phyloP scores from a whole-genome alignment of 2,329 filamentous ascomycete genomes.

The Alternaria metachromatica region DNA sequence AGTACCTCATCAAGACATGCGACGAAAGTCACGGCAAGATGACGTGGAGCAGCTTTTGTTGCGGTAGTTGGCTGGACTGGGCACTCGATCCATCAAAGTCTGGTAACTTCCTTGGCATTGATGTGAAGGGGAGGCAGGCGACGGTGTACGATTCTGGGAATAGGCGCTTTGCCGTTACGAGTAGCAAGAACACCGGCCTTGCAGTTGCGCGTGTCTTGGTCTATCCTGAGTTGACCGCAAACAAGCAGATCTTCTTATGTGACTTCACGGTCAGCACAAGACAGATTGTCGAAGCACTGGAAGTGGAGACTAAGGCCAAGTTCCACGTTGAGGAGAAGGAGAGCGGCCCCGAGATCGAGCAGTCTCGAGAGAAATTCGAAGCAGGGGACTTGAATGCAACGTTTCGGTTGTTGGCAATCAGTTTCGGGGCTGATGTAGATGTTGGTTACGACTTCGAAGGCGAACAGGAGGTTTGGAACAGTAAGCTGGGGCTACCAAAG shows the following conservation, averaged over 20 bases:
- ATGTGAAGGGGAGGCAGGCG: constrained; percentile 22
- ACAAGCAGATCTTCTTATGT: constrained; percentile 31
- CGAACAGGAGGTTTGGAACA: constrained; percentile 32
- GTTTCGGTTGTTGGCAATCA: constrained; percentile 25
- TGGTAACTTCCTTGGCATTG: constrained; percentile 30
- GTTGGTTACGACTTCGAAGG: constrained; percentile 30
- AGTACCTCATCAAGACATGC: constrained; percentile 42
- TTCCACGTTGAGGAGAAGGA: constrained; percentile 18
- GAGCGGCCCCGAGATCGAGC: constrained; percentile 10
- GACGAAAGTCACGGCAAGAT: constrained; percentile 21
- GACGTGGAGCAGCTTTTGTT: constrained; percentile 28
- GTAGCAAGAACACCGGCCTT: constrained; percentile 23
- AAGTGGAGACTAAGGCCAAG: constrained; percentile 19
- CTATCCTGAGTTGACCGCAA: constrained; percentile 12
- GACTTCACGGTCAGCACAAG: constrained; percentile 25
- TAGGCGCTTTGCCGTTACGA: constrained; percentile 24
- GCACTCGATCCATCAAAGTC: constrained; percentile 22
- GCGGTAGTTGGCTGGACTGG: constrained; percentile 36
- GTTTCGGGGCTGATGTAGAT: constrained; percentile 30
- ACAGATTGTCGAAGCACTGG: constrained; percentile 23
- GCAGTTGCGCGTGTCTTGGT: constrained; percentile 24
- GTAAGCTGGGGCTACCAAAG: constrained; percentile 24
- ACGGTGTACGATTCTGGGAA: constrained; percentile 29
- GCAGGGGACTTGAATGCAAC: constrained; percentile 23
- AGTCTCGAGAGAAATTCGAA: constrained; percentile 17